A percentile compares a stretch with the other conserved stretches of the same genome.
Conservation (phyloP, 2,329 filamentous ascomycete genomes). For the Claviceps cyperi region DNA sequence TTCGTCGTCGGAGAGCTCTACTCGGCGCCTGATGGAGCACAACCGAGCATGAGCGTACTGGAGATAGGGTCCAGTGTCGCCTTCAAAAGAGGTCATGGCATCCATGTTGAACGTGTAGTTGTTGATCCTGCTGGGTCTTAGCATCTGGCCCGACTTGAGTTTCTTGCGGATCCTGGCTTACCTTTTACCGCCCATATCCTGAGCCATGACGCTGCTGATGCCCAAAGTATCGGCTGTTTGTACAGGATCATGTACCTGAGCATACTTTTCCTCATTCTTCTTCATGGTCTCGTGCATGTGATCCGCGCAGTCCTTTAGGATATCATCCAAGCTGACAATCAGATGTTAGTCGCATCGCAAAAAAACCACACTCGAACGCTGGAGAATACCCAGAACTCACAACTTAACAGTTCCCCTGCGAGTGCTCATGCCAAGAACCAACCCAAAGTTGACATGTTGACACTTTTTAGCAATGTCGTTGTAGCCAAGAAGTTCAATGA, state of each 20-base stretch:
- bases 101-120: conserved; percentile 66
- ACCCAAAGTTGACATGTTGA: conserved; percentile 63
- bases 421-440: conserved; percentile 58
- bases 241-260: conserved; percentile 72
- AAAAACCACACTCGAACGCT: neutral
- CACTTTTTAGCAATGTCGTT: conserved; percentile 53
- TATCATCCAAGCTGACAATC: conserved; percentile 8
- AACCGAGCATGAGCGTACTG: conserved; percentile 72
- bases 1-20: conserved; percentile 38
- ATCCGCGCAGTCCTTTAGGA: conserved; percentile 54
- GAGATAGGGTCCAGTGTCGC: conserved; percentile 72
- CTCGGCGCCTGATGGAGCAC: conserved; percentile 46
- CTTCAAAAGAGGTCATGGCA: conserved; percentile 71
- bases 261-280: conserved; percentile 80
- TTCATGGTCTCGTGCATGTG: conserved; percentile 98
- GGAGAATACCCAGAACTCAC: conserved; percentile 5
- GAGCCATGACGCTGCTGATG: conserved; percentile 92
- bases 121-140: conserved; percentile 30
- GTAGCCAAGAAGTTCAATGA: conserved; percentile 56
- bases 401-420: conserved; percentile 64
- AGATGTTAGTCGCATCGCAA: neutral
- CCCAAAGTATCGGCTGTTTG: conserved; percentile 76
- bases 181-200: conserved; percentile 95
- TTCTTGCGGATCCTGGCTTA: conserved; percentile 21
- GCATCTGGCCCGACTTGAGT: neutral